These are phyloP conservation scores for Punica granatum DNA, from an alignment of 345 rosid genomes.

Conservation along the genomic window DNA sequence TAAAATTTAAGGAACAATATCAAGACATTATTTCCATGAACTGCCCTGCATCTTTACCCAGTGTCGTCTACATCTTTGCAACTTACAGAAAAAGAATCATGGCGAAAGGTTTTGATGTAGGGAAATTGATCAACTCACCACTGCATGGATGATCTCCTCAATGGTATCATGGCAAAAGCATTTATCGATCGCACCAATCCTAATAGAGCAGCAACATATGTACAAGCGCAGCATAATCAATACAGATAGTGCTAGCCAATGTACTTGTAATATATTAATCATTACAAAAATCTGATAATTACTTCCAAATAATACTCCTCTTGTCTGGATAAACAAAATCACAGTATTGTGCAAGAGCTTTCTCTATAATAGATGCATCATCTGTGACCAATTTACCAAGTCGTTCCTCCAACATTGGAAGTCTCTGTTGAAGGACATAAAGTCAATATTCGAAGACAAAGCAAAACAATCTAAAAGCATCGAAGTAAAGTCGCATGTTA, in stretches of 20 bases:
- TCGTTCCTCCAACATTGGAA: constrained; percentile 63
- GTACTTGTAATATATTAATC: background rate
- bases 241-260: background rate
- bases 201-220: constrained; percentile 21
- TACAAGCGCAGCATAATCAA: background rate
- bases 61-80: background rate
- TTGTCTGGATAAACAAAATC: constrained; percentile 74
- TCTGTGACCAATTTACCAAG: constrained; percentile 76
- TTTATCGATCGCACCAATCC: constrained; percentile 77
- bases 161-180: constrained; percentile 79
- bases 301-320: constrained; percentile 61
- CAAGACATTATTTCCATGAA: background rate
- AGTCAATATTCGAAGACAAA: background rate
- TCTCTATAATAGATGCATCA: constrained; percentile 63
- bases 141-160: constrained; percentile 74
- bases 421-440: constrained; percentile 45
- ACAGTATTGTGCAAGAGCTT: constrained; percentile 78
- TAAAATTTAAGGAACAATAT: background rate
- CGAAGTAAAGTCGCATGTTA: constrained; percentile 1
- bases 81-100: background rate
- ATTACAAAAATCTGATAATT: constrained; percentile 11
- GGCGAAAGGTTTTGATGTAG: background rate
- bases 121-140: constrained; percentile 33
- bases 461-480: constrained; percentile 8
- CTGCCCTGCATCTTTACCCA: background rate